Evolutionary conservation across 495 filamentous ascomycete genomes (phyloP).

Genomic region (Echria macrotheca): DNA sequence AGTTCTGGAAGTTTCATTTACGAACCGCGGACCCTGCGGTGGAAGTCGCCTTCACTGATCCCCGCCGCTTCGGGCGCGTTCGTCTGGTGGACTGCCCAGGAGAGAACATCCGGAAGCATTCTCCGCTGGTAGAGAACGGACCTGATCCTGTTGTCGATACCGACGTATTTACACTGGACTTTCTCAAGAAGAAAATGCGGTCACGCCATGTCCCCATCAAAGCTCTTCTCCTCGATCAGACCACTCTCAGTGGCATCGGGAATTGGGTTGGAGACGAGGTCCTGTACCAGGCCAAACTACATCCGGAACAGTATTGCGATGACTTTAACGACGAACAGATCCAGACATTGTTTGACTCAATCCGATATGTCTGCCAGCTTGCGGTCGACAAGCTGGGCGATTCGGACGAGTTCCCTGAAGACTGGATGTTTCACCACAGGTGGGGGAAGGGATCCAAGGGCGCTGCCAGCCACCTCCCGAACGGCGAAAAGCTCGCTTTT

Average conservation of each 20-base stretch:
- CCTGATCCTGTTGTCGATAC: constrained; percentile 88
- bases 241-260: constrained; percentile 86
- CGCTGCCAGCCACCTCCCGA: constrained; percentile 59
- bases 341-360: constrained; percentile 61
- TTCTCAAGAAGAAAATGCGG: constrained; percentile 60
- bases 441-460: constrained; percentile 90
- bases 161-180: constrained; percentile 65
- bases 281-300: constrained; percentile 77
- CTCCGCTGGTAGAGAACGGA: constrained; percentile 82
- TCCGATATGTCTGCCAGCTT: constrained; percentile 71
- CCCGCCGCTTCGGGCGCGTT: constrained; percentile 68
- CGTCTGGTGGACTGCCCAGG: constrained; percentile 76
- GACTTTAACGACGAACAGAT: constrained; percentile 70
- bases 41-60: constrained; percentile 80
- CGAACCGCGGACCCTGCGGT: constrained; percentile 53
- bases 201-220: constrained; percentile 81
- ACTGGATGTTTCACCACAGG: constrained; percentile 89
- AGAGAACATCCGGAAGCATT: constrained; percentile 64
- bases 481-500: constrained; percentile 75
- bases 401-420: constrained; percentile 72
- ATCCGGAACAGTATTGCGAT: constrained; percentile 88
- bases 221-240: constrained; percentile 78
- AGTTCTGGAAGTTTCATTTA: constrained; percentile 80
- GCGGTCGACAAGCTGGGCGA: constrained; percentile 78
- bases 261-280: constrained; percentile 98